Evolutionary conservation across 2,329 filamentous ascomycete genomes (phyloP), one percentile per base, ranked within the genome.

Genomic region (Alternaria dauci): DNA sequence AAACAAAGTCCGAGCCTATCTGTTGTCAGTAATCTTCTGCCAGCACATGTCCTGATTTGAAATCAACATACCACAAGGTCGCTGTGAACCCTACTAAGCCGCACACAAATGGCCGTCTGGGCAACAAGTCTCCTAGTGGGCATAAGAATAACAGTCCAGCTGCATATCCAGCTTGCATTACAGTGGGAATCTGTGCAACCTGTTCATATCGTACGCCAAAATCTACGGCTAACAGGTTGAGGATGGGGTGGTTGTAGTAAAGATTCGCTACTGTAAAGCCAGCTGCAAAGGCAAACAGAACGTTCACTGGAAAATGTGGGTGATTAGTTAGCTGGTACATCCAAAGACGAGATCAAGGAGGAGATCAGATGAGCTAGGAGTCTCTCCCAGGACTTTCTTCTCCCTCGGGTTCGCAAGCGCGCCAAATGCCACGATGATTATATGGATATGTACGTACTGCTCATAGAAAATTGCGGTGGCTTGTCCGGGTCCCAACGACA

Each of bases 81-180:
- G 90, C 87, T 1, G 92, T 94, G 55, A 89, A 84, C 34, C 87
- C 84, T 5, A 92, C 84, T 14, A 95, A 80, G 0, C 80, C 77
- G 2, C 94, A 81, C 25, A 93, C 90, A 69, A 92, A 92, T 0
- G 88, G 87, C 39, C 92, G 81, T 25, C 92, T 83, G 28, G 84
- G 84, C 7, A 94, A 75, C 41, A 88, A 69, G 66, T 95, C 92
- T 0, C 91, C 92, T 1, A 94, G 76, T 0, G 92, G 92, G 71
- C 91, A 92, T 9, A 95, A 80, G 62, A 94, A 88, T 16, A 94
- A 78, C 20, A 95, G 74, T 0, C 92, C 91, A 0, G 82, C 83
- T 0, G 91, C 91, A 77, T 95, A 95, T 1, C 92, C 92, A 2
- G 91, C 89, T 75, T 95, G 92, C 77, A 91, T 88, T 43, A 93